These are phyloP conservation scores for Suillus luteus DNA, from an alignment of 768 basidiomycete genomes.

Conservation along the genomic window DNA sequence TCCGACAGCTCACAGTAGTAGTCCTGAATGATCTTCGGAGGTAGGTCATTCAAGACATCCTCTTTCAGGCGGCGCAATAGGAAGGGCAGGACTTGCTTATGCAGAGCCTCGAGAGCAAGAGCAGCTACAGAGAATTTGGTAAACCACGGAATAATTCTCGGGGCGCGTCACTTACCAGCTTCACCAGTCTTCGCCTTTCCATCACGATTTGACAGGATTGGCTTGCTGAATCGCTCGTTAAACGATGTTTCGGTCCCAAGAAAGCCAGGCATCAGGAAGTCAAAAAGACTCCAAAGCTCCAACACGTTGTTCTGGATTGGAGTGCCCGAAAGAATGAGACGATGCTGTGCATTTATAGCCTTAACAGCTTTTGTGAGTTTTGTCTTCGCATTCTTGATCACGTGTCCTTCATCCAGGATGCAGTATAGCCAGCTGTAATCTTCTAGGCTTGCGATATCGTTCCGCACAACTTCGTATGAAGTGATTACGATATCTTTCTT, in stretches of 20 bases:
- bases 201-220: constrained; percentile 92
- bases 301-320: constrained; percentile 99
- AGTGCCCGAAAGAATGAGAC: constrained; percentile 93
- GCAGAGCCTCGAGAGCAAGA: constrained; percentile 90
- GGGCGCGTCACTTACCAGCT: constrained; percentile 65
- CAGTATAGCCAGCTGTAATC: constrained; percentile 90
- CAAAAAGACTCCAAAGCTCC: constrained; percentile 97
- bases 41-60: constrained; percentile 92
- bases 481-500: constrained; percentile 91
- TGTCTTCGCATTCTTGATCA: constrained; percentile 98
- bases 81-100: constrained; percentile 99
- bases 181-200: constrained; percentile 94
- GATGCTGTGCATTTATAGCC: constrained; percentile 84
- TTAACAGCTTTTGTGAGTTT: constrained; percentile 98
- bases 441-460: constrained; percentile 81
- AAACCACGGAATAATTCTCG: constrained; percentile 11
- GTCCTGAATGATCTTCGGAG: constrained; percentile 99
- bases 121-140: constrained; percentile 60
- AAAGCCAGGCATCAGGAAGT: constrained; percentile 99
- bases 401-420: constrained; percentile 96
- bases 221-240: constrained; percentile 94
- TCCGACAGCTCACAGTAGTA: constrained; percentile 98
- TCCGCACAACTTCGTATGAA: constrained; percentile 96
- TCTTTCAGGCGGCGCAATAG: constrained; percentile 94
- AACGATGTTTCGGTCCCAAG: constrained; percentile 94